phyloP scores from a whole-genome alignment of 306 rosid species.

The Chamaecrista fasciculata region DNA sequence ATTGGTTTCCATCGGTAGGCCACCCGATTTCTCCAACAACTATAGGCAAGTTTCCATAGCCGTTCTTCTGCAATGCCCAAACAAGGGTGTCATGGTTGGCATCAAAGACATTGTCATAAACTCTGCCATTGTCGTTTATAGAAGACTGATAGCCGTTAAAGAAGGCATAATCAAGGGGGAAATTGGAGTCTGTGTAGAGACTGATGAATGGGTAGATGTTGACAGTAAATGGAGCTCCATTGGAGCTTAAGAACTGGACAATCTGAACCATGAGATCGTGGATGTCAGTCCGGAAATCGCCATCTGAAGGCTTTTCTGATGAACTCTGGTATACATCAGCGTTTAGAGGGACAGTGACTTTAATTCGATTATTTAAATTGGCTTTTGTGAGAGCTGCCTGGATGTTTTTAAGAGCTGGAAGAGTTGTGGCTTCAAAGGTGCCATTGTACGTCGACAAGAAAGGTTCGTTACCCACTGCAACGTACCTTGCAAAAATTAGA shows the following conservation, averaged over 20 bases:
- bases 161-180: slow-evolving; percentile 78
- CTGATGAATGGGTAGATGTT: slow-evolving; percentile 95
- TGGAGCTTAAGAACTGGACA: slow-evolving; percentile 70
- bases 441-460: slow-evolving; percentile 74
- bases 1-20: slow-evolving; percentile 88
- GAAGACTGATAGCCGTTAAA: slow-evolving; percentile 62
- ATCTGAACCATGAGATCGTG: slow-evolving; percentile 66
- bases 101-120: slow-evolving; percentile 72
- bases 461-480: slow-evolving; percentile 96
- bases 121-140: slow-evolving; percentile 59
- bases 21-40: slow-evolving; percentile 87
- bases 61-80: slow-evolving; percentile 79
- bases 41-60: slow-evolving; percentile 74
- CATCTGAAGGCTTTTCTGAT: slow-evolving; percentile 58
- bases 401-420: slow-evolving; percentile 82
- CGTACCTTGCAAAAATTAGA: slow-evolving; percentile 52
- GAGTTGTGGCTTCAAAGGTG: slow-evolving; percentile 59
- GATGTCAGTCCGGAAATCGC: slow-evolving; percentile 70
- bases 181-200: slow-evolving; percentile 53
- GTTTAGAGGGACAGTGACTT: slow-evolving; percentile 70
- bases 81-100: slow-evolving; percentile 88
- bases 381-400: slow-evolving; percentile 77
- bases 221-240: slow-evolving; percentile 75
- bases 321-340: slow-evolving; percentile 71
- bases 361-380: slow-evolving; percentile 57